A percentile compares a stretch with the other conserved stretches of the same genome.
phyloP scores from a whole-genome alignment of 2,329 filamentous ascomycete species.

The Dactylonectria macrodidyma region DNA sequence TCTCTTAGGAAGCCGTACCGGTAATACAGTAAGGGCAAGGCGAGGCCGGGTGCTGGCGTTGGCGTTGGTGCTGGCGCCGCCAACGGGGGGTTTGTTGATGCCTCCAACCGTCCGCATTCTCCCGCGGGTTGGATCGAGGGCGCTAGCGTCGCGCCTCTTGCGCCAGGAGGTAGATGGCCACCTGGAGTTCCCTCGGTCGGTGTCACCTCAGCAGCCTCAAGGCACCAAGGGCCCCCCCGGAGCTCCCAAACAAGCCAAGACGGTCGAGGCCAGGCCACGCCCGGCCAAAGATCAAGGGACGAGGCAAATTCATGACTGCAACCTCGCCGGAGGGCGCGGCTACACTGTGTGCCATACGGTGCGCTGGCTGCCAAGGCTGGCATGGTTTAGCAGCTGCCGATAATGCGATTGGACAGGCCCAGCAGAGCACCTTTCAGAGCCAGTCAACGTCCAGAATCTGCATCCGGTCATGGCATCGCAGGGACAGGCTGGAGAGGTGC shows the following conservation, averaged over 20 bases:
- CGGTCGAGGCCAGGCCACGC: constrained; percentile 44
- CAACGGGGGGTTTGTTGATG: constrained; percentile 12
- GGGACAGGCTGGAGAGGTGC: constrained; percentile 32
- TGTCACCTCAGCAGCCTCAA: constrained; percentile 22
- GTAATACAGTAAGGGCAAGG: constrained; percentile 2
- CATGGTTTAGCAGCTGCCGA: constrained; percentile 46
- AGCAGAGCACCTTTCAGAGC: constrained; percentile 25
- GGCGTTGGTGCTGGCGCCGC: constrained; percentile 11
- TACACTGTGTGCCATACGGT: constrained; percentile 39
- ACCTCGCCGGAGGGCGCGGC: constrained; percentile 34
- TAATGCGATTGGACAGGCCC: constrained; percentile 47
- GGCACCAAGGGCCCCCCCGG: constrained; percentile 6
- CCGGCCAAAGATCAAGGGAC: constrained; percentile 37
- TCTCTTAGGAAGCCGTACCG: not conserved
- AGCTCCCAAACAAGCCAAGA: constrained; percentile 38
- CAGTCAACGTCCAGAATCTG: constrained; percentile 39
- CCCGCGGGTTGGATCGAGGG: constrained; percentile 41
- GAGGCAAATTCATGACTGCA: constrained; percentile 32
- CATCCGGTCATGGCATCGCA: constrained; percentile 25
- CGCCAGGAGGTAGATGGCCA: constrained; percentile 36
- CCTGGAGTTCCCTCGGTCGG: constrained; percentile 35
- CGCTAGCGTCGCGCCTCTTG: constrained; percentile 43
- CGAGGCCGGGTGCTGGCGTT: constrained; percentile 13
- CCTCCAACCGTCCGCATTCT: constrained; percentile 41
- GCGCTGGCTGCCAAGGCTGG: constrained; percentile 40